These are phyloP conservation scores for Fusarium duplospermum DNA, from an alignment of 2,329 filamentous ascomycete species.

Conservation along the genomic window DNA sequence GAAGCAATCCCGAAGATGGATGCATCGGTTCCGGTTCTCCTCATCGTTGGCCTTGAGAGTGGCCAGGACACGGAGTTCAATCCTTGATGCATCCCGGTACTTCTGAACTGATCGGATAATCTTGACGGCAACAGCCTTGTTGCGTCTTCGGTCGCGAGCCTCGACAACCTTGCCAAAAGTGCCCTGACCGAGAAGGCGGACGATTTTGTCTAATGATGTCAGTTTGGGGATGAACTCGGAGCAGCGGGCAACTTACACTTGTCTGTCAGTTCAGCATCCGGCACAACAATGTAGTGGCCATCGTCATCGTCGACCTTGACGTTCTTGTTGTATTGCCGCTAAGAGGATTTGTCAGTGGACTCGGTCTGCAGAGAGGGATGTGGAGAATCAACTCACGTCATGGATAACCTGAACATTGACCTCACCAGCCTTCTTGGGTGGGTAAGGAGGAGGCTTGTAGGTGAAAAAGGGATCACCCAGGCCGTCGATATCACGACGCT, in stretches of 20 bases:
- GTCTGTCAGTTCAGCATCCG: conserved; percentile 86
- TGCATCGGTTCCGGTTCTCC: conserved; percentile 94
- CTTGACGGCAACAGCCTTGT: conserved; percentile 90
- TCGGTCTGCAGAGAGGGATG: background rate
- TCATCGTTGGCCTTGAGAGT: conserved; percentile 93
- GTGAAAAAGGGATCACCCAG: conserved; percentile 78
- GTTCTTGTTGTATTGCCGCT: conserved; percentile 61
- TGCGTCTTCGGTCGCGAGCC: conserved; percentile 82
- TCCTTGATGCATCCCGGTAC: conserved; percentile 94
- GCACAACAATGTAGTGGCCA: conserved; percentile 94
- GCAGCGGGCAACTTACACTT: conserved; percentile 75
- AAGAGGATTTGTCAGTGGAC: conserved; percentile 23
- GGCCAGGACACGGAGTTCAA: conserved; percentile 91
- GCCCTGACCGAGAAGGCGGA: conserved; percentile 91
- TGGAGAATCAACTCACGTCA: conserved; percentile 65
- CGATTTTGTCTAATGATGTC: conserved; percentile 78
- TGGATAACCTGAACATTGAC: conserved; percentile 72
- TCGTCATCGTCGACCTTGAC: conserved; percentile 95
- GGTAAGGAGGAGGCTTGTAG: conserved; percentile 88
- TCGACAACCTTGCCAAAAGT: conserved; percentile 99
- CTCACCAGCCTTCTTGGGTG: conserved; percentile 89
- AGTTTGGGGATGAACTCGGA: background rate
- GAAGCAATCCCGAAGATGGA: conserved; percentile 95
- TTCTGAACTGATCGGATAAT: conserved; percentile 99
- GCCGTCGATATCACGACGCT: conserved; percentile 78